Evolutionary conservation across 306 rosid genomes (phyloP).

Genomic region (Vachellia pachyceras): DNA sequence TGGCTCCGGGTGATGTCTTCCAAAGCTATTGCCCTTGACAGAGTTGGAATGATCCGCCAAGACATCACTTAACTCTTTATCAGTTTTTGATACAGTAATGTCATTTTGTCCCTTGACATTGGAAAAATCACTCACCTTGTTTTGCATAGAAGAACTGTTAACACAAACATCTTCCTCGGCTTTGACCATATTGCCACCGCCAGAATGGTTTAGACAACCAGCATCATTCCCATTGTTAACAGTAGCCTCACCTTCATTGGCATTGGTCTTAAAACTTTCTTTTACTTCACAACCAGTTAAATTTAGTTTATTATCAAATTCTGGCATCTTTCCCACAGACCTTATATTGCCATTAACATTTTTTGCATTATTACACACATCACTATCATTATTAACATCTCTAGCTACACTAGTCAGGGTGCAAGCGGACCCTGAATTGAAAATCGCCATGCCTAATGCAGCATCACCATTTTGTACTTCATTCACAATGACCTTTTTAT

Average conservation of each 20-base stretch:
- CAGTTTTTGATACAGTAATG: slow-evolving; percentile 46
- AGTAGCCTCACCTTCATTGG: slow-evolving; percentile 49
- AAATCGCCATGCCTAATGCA: slow-evolving; percentile 57
- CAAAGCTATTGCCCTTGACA: slow-evolving; percentile 47
- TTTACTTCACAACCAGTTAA: slow-evolving; percentile 52
- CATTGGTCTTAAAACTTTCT: slow-evolving; percentile 45
- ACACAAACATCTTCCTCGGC: slow-evolving; percentile 46
- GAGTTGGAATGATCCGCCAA: slow-evolving; percentile 51
- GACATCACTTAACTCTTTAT: slow-evolving; percentile 49
- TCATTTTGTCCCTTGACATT: slow-evolving; percentile 55
- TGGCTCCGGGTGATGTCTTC: slow-evolving; percentile 43
- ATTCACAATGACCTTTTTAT: slow-evolving; percentile 53
- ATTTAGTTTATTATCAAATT: slow-evolving; percentile 51
- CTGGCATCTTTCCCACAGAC: slow-evolving; percentile 50
- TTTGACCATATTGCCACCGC: slow-evolving; percentile 45
- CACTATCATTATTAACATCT: slow-evolving; percentile 88
- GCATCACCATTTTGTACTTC: slow-evolving; percentile 71
- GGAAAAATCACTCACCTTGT: slow-evolving; percentile 48
- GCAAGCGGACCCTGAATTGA: slow-evolving; percentile 67
- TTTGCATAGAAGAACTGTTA: slow-evolving; percentile 51
- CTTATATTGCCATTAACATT: slow-evolving; percentile 59
- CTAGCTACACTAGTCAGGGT: slow-evolving; percentile 72
- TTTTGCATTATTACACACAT: slow-evolving; percentile 54
- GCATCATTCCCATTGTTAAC: slow-evolving; percentile 44
- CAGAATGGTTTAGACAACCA: slow-evolving; percentile 54